Percentiles rank a stretch among this genome's conserved stretches.
Evolutionary conservation across 148 eudicot species (phyloP).

Genomic region (Vaccinium vitisidaea): DNA sequence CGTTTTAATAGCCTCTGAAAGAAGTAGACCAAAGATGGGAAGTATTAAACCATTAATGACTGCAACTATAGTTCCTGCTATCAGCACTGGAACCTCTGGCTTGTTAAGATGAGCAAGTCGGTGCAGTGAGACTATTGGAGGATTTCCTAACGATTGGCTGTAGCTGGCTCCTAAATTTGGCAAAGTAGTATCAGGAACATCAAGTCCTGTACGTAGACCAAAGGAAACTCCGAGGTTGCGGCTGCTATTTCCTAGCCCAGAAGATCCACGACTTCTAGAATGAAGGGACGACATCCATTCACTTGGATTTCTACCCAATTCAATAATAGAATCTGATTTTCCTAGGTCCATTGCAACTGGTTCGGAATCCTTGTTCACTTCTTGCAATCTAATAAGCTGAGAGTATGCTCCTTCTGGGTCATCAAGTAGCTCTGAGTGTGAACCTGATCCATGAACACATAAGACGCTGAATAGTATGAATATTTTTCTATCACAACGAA

Average conservation of each 20-base stretch:
- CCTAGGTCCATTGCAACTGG: conserved; percentile 23
- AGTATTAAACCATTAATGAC: conserved; percentile 35
- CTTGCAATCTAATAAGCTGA: conserved; percentile 70
- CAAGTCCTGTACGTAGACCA: conserved; percentile 33
- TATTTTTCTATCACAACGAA: background rate
- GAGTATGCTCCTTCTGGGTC: conserved; percentile 86
- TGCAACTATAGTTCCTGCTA: conserved; percentile 43
- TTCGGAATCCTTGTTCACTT: conserved; percentile 35
- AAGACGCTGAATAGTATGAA: background rate
- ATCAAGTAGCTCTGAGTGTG: conserved; percentile 58
- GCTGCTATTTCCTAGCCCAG: conserved; percentile 40
- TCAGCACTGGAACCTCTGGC: conserved; percentile 51
- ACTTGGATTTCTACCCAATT: conserved; percentile 39
- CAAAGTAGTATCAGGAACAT: conserved; percentile 15
- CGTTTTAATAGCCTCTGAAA: conserved; percentile 32
- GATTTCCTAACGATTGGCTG: conserved; percentile 23
- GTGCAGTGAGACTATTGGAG: conserved; percentile 41
- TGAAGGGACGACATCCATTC: conserved; percentile 40
- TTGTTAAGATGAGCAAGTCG: conserved; percentile 62
- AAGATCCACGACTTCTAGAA: conserved; percentile 54
- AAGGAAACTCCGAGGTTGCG: conserved; percentile 30
- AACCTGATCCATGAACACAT: conserved; percentile 35
- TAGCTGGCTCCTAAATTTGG: conserved; percentile 15
- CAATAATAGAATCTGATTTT: conserved; percentile 20
- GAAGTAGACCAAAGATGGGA: conserved; percentile 43